phyloP scores from a whole-genome alignment of 805 yeast species.

The Yarrowia sp. region DNA sequence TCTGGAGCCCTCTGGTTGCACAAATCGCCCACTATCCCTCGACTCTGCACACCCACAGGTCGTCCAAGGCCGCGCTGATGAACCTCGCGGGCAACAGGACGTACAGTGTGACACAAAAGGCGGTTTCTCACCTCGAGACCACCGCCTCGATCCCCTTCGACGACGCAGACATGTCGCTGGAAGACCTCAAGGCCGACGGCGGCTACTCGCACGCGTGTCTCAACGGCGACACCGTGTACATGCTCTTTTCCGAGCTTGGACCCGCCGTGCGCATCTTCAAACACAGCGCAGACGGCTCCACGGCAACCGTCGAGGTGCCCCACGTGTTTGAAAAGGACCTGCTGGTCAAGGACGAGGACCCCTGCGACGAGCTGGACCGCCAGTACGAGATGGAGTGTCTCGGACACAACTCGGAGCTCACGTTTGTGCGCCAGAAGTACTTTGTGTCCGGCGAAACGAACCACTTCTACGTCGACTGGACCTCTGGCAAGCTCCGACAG shows the following conservation, averaged over 20 bases:
- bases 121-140: not conserved
- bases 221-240: conserved; percentile 20
- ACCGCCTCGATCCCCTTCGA: not conserved
- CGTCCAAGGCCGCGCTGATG: not conserved
- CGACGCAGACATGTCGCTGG: not conserved
- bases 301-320: not conserved
- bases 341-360: conserved; percentile 12
- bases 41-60: not conserved
- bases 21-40: not conserved
- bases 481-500: not conserved
- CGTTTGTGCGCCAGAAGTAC: conserved; percentile 16
- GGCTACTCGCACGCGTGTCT: conserved; percentile 12
- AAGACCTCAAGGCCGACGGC: conserved; percentile 11
- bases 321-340: conserved; percentile 1
- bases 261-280: conserved; percentile 6
- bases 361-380: conserved; percentile 7
- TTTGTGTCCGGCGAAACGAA: not conserved
- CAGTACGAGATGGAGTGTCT: conserved; percentile 23
- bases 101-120: not conserved
- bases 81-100: not conserved
- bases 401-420: conserved; percentile 9
- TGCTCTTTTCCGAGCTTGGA: conserved; percentile 7
- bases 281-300: not conserved
- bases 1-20: not conserved
- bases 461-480: conserved; percentile 10